Evolutionary conservation across 257 asterid species (phyloP), one percentile per base, ranked within the genome.

Genomic region (Solanum gandarillasii): DNA sequence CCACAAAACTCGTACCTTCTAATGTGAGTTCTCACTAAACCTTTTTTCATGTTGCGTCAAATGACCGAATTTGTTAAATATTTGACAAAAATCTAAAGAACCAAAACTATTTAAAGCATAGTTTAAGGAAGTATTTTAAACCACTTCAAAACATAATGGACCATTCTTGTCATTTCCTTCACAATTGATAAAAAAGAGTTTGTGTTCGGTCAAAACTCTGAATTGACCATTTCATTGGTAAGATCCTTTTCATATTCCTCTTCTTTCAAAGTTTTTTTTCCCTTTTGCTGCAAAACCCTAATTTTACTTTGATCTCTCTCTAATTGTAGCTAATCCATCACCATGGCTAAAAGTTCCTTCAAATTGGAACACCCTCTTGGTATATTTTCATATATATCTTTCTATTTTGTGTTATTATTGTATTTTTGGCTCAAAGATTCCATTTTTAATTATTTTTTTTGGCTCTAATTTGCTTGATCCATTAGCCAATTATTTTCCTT

Each of bases 301-400:
- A 48, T 74, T 70, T 74, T 32, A 5, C 9, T 86, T 86, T 46
- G 41, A 20, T 35, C 23, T 73, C 16, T 74, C 39, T 48, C 14
- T 38, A 87, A 27, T 60, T 79, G 85, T 23, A 31, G 85, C 12
- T 48, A 75, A 85, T 14, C 31, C 35, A 62, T 70, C 76, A 82
- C 75, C 83, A 91, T 91, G 92, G 91, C 92, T 27, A 91, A 91
- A 83, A 89, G 90, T 86, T 87, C 92, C 88, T 91, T 91, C 90
- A 91, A 91, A 90, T 87, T 91, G 32, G 91, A 91, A 86, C 91
- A 91, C 39, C 92, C 92, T 25, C 92, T 87, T 60, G 92, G 92
- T 91, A 84, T 31, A 29, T 3, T 71, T 2, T 31, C 39, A 10
- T 31, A 71, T 31, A 6, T 71, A 34, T 18, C 23, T 18, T 4